Evolutionary conservation across 257 asterid species (phyloP).

Genomic region (Solanum neorickii): DNA sequence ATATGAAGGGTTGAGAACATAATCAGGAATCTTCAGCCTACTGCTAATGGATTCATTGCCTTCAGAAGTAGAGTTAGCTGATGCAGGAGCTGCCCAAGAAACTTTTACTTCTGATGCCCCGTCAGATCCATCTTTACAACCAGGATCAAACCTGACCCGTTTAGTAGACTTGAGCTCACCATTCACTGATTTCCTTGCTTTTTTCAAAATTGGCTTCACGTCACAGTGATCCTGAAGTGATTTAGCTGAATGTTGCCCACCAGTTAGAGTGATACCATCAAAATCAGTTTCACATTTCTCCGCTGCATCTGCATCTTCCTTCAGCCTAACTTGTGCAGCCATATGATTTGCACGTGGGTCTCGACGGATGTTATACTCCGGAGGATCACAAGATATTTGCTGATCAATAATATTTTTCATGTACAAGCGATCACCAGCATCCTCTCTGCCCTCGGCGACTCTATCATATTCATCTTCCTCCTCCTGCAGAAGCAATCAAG

Average conservation of each 20-base stretch:
- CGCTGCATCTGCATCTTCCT: constrained; percentile 75
- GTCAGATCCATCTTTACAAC: not conserved
- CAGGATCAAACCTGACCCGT: constrained; percentile 2
- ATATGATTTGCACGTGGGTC: constrained; percentile 80
- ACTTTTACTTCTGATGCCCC: not conserved
- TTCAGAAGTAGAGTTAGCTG: not conserved
- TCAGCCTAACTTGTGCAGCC: constrained; percentile 66
- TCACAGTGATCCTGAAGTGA: not conserved
- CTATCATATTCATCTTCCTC: constrained; percentile 91
- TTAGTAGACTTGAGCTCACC: constrained; percentile 2
- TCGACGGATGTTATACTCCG: constrained; percentile 4
- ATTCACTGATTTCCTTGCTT: not conserved
- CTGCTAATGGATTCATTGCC: not conserved
- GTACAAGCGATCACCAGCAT: constrained; percentile 38
- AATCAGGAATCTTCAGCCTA: constrained; percentile 39
- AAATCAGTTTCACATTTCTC: constrained; percentile 21
- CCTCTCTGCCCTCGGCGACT: constrained; percentile 57
- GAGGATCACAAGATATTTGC: constrained; percentile 38
- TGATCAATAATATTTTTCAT: constrained; percentile 35
- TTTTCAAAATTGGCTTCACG: not conserved
- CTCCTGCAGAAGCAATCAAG: constrained; percentile 31
- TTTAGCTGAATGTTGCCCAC: not conserved
- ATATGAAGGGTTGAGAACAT: constrained; percentile 63
- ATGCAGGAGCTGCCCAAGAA: not conserved
- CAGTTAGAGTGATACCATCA: not conserved